These are phyloP conservation scores for Phytophthora capsici DNA, from an alignment of 352 stramenopile genomes.

Conservation along the genomic window DNA sequence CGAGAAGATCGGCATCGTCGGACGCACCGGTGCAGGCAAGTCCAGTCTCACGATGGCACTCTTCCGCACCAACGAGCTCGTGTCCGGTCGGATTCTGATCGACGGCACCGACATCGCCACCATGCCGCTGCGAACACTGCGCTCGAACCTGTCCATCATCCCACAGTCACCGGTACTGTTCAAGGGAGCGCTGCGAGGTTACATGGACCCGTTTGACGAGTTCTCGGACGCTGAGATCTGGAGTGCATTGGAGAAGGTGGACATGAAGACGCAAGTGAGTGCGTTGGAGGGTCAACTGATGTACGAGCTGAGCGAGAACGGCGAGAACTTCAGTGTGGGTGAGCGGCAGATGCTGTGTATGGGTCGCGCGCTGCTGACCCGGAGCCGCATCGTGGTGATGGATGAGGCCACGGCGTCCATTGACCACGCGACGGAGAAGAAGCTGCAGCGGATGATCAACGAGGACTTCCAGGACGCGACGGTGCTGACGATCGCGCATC, in stretches of 20 bases:
- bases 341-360: no score
- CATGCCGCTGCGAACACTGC: conserved; percentile 37
- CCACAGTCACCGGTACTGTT: conserved; percentile 76
- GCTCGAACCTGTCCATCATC: conserved; percentile 32
- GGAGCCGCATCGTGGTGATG: no score
- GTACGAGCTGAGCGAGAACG: no score
- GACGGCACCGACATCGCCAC: conserved; percentile 47
- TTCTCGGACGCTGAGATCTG: conserved; percentile 50
- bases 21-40: conserved; percentile 88
- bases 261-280: no score
- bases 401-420: no score
- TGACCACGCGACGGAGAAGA: no score
- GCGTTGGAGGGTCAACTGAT: no score
- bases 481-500: conserved; percentile 94
- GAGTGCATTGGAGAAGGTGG: no score
- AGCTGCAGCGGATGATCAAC: conserved; percentile 2
- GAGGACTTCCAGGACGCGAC: conserved; percentile 87
- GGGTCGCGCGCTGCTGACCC: no score
- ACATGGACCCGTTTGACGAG: conserved; percentile 90
- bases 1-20: conserved; percentile 80
- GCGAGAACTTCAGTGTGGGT: no score
- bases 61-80: conserved; percentile 88
- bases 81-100: conserved; percentile 51
- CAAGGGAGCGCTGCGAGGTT: conserved; percentile 82
- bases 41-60: conserved; percentile 84